These are phyloP conservation scores for Psidium friedrichsthalianum DNA, from an alignment of 345 rosid genomes.

Conservation along the genomic window DNA sequence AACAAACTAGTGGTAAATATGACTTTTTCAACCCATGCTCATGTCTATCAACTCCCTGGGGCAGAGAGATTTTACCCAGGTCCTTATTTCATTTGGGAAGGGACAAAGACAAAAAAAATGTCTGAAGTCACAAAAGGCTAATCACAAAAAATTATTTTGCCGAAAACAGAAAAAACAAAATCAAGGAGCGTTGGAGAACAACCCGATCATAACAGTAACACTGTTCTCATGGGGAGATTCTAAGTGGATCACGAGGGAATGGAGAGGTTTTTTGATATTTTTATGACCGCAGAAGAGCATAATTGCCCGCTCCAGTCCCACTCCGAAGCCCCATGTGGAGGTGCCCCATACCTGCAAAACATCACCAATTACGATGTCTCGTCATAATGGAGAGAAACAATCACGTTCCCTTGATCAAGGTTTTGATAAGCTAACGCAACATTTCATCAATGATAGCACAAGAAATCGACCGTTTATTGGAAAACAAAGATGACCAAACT, in stretches of 20 bases:
- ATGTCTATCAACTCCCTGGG: not conserved
- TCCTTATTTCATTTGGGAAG: not conserved
- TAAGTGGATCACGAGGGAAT: conserved; percentile 74
- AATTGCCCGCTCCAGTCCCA: conserved; percentile 68
- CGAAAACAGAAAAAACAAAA: not conserved
- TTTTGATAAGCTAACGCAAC: not conserved
- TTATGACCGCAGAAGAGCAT: conserved; percentile 76
- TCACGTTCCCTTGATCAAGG: not conserved
- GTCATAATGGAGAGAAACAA: not conserved
- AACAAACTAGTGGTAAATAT: not conserved
- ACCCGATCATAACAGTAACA: not conserved
- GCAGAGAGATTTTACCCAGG: not conserved
- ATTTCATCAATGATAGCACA: not conserved
- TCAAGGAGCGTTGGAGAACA: not conserved
- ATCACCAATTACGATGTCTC: not conserved
- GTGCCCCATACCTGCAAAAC: conserved; percentile 54
- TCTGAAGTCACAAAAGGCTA: not conserved
- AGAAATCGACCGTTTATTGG: not conserved
- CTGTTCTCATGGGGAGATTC: conserved; percentile 48
- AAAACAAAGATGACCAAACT: not conserved
- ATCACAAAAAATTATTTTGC: not conserved
- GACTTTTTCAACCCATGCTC: not conserved
- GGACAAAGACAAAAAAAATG: not conserved
- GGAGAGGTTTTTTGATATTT: conserved; percentile 65
- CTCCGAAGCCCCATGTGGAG: conserved; percentile 88